Conservation (phyloP, 2,329 filamentous ascomycete genomes). For the Nectriaceae sp. region DNA sequence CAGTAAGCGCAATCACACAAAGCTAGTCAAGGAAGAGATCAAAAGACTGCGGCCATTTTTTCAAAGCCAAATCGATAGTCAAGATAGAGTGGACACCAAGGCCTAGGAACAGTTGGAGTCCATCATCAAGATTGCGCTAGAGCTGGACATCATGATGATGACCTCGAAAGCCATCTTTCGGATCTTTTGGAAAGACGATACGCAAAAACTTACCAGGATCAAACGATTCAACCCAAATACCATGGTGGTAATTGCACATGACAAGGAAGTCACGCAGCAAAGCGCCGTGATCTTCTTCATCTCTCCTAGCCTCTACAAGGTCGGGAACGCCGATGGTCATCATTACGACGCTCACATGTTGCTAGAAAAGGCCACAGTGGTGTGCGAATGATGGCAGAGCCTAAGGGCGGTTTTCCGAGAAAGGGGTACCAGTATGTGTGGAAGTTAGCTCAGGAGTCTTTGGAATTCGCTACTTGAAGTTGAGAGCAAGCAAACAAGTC, state of each 20-base stretch:
- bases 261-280: accelerated
- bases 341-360: background rate
- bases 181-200: background rate
- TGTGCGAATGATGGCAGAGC: constrained; percentile 19
- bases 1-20: accelerated
- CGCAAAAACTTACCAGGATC: accelerated
- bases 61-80: accelerated
- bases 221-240: background rate
- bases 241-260: constrained; percentile 1
- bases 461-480: no score
- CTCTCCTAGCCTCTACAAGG: constrained; percentile 8
- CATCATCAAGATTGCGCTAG: constrained; percentile 2
- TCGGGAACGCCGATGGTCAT: constrained; percentile 11
- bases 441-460: no score
- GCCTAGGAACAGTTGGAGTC: background rate
- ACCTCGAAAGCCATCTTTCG: constrained; percentile 10
- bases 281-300: background rate
- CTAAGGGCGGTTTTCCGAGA: no score
- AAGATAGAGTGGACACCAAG: background rate
- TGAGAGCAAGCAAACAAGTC: no score
- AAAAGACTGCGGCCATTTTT: background rate
- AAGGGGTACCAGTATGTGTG: no score
- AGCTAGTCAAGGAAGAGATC: background rate
- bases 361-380: constrained; percentile 11
- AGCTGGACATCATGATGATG: constrained; percentile 14